phyloP scores from a whole-genome alignment of 331 rosid species.

The Acacia concinna region DNA sequence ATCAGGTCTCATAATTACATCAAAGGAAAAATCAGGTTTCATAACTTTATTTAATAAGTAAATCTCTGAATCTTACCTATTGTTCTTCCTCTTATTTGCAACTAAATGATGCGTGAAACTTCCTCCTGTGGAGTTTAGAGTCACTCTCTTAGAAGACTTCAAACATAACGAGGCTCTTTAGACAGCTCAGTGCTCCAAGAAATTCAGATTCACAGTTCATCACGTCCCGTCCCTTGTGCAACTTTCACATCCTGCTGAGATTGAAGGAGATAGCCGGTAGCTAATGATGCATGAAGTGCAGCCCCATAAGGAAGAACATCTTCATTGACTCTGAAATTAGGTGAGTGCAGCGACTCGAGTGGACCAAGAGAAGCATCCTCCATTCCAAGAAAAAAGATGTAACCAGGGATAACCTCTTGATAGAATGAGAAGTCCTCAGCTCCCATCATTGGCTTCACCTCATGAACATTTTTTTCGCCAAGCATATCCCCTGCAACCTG shows the following conservation, averaged over 20 bases:
- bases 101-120: background rate
- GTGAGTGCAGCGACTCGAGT: conserved; percentile 47
- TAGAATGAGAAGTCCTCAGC: conserved; percentile 82
- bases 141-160: too few species aligned
- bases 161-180: too few species aligned
- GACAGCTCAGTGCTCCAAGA: background rate
- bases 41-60: background rate
- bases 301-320: conserved; percentile 79
- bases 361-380: conserved; percentile 38
- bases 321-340: conserved; percentile 65
- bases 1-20: background rate
- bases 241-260: conserved; percentile 31
- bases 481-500: conserved; percentile 58
- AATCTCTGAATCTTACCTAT: background rate
- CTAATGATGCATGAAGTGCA: conserved; percentile 88
- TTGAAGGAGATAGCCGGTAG: conserved; percentile 56
- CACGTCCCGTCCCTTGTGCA: conserved; percentile 32
- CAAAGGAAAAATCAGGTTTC: background rate
- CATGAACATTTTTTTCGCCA: conserved; percentile 52
- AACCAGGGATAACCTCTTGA: conserved; percentile 78
- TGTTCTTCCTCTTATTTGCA: background rate
- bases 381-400: conserved; percentile 67
- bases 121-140: too few species aligned
- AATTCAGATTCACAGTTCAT: conserved; percentile 47
- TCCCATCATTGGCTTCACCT: conserved; percentile 50